These are phyloP conservation scores for Lasiosphaeria miniovina DNA, from an alignment of 495 filamentous ascomycete genomes.

Conservation along the genomic window DNA sequence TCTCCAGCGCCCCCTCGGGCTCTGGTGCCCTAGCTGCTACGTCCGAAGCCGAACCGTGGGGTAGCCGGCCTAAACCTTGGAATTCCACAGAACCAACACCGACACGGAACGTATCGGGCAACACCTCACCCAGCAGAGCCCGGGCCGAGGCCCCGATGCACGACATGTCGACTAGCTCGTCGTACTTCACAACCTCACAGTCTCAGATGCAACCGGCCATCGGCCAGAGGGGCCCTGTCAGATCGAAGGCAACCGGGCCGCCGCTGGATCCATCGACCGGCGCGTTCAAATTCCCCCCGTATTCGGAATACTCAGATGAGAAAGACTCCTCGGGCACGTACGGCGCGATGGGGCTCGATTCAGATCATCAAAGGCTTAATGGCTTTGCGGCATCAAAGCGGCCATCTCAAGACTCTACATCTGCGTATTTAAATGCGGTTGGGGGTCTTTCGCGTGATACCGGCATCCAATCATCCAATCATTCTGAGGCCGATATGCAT, in stretches of 20 bases:
- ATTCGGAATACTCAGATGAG: slow-evolving; percentile 24
- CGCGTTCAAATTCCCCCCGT: slow-evolving; percentile 11
- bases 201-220: slow-evolving; percentile 17
- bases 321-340: slow-evolving; percentile 25
- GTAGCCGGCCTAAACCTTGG: slow-evolving; percentile 48
- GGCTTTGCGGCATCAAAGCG: slow-evolving; percentile 8
- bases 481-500: slow-evolving; percentile 29
- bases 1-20: slow-evolving; percentile 44
- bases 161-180: slow-evolving; percentile 38
- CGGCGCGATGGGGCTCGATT: background rate
- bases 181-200: slow-evolving; percentile 39
- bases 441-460: slow-evolving; percentile 26
- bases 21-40: slow-evolving; percentile 63
- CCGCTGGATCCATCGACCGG: slow-evolving; percentile 9
- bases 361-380: slow-evolving; percentile 12
- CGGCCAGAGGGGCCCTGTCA: slow-evolving; percentile 18
- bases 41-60: slow-evolving; percentile 59
- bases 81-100: slow-evolving; percentile 44
- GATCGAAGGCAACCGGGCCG: slow-evolving; percentile 11
- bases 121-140: slow-evolving; percentile 30
- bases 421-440: slow-evolving; percentile 14
- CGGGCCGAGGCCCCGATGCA: slow-evolving; percentile 30
- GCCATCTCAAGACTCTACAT: slow-evolving; percentile 16
- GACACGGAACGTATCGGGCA: slow-evolving; percentile 25
- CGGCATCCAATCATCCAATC: slow-evolving; percentile 29